phyloP scores from a whole-genome alignment of 1,284 basidiomycete species.

The Stygiomarasmius scandens region DNA sequence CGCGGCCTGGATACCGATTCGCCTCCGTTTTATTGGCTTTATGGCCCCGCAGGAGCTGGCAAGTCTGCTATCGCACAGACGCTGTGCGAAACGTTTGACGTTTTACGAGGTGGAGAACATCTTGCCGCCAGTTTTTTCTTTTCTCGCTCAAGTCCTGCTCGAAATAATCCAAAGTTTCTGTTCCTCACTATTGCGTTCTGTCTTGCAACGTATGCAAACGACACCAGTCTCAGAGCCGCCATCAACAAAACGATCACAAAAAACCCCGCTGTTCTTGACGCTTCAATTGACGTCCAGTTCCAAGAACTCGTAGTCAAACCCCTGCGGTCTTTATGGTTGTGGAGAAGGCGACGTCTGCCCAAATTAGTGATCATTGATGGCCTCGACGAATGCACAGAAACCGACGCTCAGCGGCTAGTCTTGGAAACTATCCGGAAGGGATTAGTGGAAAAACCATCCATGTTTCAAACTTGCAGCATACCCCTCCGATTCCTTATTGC shows the following conservation, averaged over 20 bases:
- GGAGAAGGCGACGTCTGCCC: background rate
- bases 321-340: no score
- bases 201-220: background rate
- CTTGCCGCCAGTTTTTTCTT: no score
- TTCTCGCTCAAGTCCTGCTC: background rate
- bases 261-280: background rate
- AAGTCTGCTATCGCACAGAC: no score
- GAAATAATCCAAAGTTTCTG: background rate
- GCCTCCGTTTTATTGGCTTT: conserved; percentile 15
- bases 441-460: conserved; percentile 15
- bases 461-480: no score
- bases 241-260: background rate
- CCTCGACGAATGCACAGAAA: conserved; percentile 28
- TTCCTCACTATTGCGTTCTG: conserved; percentile 7
- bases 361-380: conserved; percentile 26
- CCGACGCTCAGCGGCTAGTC: conserved; percentile 26
- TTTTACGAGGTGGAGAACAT: no score
- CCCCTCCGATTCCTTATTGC: conserved; percentile 31
- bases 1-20: background rate
- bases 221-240: background rate
- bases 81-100: no score
- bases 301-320: conserved; percentile 9
- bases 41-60: conserved; percentile 21
- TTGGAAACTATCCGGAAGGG: conserved; percentile 28
- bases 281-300: no score